A percentile compares a stretch with the other conserved stretches of the same genome.
These are phyloP conservation scores for Parascedosporium putredinis DNA, from an alignment of 2,329 filamentous ascomycete genomes.

Conservation along the genomic window DNA sequence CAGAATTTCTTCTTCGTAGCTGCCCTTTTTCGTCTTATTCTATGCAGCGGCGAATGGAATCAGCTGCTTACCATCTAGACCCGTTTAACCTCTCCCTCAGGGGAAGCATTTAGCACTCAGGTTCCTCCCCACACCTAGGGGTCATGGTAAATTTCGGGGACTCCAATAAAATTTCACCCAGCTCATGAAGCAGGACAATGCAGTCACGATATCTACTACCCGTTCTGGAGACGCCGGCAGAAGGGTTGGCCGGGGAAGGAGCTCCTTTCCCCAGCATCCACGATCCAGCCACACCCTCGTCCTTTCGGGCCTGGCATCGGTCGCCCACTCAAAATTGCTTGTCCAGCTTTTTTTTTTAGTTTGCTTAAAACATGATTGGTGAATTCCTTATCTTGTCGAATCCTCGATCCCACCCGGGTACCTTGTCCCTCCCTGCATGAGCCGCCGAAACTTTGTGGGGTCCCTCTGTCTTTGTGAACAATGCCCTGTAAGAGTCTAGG, in stretches of 20 bases:
- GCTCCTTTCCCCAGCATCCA: too few relatives aligned
- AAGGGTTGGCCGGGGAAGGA: background rate
- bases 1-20: too few relatives aligned
- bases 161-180: too few relatives aligned
- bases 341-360: background rate
- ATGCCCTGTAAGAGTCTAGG: background rate
- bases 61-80: too few relatives aligned
- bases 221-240: background rate
- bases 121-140: too few relatives aligned
- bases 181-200: background rate
- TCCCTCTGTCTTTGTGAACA: background rate
- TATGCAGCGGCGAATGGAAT: too few relatives aligned
- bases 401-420: background rate
- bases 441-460: conserved; percentile 2
- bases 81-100: too few relatives aligned
- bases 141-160: too few relatives aligned
- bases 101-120: too few relatives aligned
- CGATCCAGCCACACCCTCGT: background rate
- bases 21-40: too few relatives aligned
- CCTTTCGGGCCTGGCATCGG: background rate
- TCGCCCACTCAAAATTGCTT: background rate
- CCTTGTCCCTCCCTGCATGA: conserved; percentile 2
- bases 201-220: background rate
- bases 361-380: background rate
- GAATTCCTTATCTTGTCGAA: conserved; percentile 1